Base-by-base conservation (phyloP, 2,329 filamentous ascomycete species). In the Raffaelea arxii region DNA sequence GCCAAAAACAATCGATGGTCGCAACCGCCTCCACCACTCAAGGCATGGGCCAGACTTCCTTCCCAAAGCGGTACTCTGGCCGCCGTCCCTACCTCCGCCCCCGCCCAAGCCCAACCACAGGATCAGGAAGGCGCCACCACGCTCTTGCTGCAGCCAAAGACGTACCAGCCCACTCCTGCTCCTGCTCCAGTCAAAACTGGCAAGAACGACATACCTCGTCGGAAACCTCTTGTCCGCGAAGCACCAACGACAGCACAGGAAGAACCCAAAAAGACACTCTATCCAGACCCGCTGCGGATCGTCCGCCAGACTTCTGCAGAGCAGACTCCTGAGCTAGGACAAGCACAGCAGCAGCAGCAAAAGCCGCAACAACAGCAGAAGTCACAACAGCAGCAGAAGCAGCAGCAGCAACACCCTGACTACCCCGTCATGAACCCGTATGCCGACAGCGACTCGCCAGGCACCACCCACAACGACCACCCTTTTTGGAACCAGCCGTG, bases 361-460 rank as follows among this genome's bases (percentile, higher is more conserved):
- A 12, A n/a, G 37, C 25, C 21, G 9, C 40, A 41, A n/a, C 21
- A 32, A 16, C 23, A 35, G n/a, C 24, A 22, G n/a, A 25, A 45
- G 19, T n/a, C 24, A 19, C 43, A 22, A 18, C 30, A 36, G 25
- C 12, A 19, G 19, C n/a, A 41, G 18, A 6, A 25, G 21, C 40
- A 16, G 18, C 23, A 11, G 6, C 16, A 19, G 4, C 27, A 18
- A 24, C 41, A 44, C 11, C 6, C 37, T 14, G 53, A 56, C n/a
- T 61, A 61, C 41, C 58, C 59, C 18, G 47, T 54, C 24, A 55
- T 62, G 57, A 58, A 54, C 44, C 58, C 58, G 0, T 59, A 61
- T 43, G 51, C 52, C 36, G 36, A 32, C 18, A 9, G n/a, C 12
- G 37, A 41, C 16, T 43, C 43, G 21, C 39, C 44, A 14, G 22